Percentiles rank a stretch among this genome's conserved stretches.
These are phyloP conservation scores for Tylopilus balloui DNA, from an alignment of 768 basidiomycete genomes.

Conservation along the genomic window DNA sequence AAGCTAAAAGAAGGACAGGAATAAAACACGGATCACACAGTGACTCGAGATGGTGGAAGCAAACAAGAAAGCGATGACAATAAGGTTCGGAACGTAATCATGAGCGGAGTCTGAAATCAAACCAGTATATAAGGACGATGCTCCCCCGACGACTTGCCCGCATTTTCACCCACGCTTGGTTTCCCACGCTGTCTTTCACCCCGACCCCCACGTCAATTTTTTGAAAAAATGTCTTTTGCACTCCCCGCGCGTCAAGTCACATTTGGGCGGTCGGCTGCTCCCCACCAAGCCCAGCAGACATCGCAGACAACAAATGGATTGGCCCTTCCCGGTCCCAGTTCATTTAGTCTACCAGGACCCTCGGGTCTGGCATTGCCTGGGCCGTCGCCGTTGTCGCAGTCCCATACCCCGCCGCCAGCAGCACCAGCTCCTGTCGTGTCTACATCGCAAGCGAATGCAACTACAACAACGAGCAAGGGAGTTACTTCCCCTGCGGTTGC, in stretches of 20 bases:
- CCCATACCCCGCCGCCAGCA: slow-evolving; percentile 32
- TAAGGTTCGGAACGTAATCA: slow-evolving; percentile 15
- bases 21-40: slow-evolving; percentile 11
- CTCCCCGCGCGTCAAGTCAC: slow-evolving; percentile 76
- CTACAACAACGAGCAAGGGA: slow-evolving; percentile 29
- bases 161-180: slow-evolving; percentile 25
- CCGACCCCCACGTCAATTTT: slow-evolving; percentile 21
- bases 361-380: slow-evolving; percentile 49
- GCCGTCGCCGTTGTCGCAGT: slow-evolving; percentile 51
- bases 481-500: slow-evolving; percentile 42
- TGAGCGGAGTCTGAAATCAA: slow-evolving; percentile 30
- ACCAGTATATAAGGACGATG: slow-evolving; percentile 26
- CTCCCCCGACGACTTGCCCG: slow-evolving; percentile 12
- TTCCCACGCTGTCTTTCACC: slow-evolving; percentile 26
- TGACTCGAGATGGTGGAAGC: slow-evolving; percentile 22
- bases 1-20: not conserved
- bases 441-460: slow-evolving; percentile 28
- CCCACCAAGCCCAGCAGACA: slow-evolving; percentile 40
- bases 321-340: slow-evolving; percentile 48
- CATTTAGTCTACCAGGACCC: slow-evolving; percentile 41
- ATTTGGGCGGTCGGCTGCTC: slow-evolving; percentile 60
- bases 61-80: slow-evolving; percentile 17
- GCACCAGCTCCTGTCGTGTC: slow-evolving; percentile 5
- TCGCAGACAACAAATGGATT: slow-evolving; percentile 47
- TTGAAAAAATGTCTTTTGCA: slow-evolving; percentile 48